Base-by-base conservation (phyloP, 2,329 filamentous ascomycete genomes). In the Alternaria hordeiaustralica region DNA sequence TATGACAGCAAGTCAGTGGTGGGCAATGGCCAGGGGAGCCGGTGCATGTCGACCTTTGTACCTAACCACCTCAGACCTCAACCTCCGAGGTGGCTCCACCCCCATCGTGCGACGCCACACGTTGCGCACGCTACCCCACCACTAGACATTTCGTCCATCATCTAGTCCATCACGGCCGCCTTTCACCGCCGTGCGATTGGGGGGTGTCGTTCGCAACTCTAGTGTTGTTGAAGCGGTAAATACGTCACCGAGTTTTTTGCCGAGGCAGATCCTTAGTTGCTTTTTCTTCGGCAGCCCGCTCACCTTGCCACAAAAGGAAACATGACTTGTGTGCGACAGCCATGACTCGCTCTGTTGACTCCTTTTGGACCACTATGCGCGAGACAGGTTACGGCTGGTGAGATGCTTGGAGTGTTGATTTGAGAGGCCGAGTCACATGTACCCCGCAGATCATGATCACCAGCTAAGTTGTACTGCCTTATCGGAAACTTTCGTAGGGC, bases 221-320 rank as follows among this genome's bases (percentile, higher is more conserved):
- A 10, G 33, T 45, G 53, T 25, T 47, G 58, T 30, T 30, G 45
- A 30, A 51, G 25, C 25, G 33, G 26, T 26, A 43, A 25, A 12
- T 41, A 62, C 60, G 55, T 62, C 55, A 62, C 33, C 12, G 33
- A 45, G 41, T 58, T n/a, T 54, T 54, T 46, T 61, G 54, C 59
- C 54, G 20, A 50, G 59, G 59, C 59, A 51, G 18, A 21, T 51
- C 15, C 7, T 41, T 51, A 36, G 53, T 51, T 50, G 33, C 51
- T 47, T 28, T 33, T 44, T 18, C 8, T 36, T 0, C 5, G 7
- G 26, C 23, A 15, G 10, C 18, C 58, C 58, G 53, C 53, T 28
- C 51, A 30, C 53, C 25, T 61, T 61, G 13, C 53, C 45, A 18
- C 53, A 61, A 57, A 57, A 18, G 54, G 53, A 11, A 50, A 43